Base-by-base conservation (phyloP, 495 filamentous ascomycete genomes). In the Sordaria brevicollis region DNA sequence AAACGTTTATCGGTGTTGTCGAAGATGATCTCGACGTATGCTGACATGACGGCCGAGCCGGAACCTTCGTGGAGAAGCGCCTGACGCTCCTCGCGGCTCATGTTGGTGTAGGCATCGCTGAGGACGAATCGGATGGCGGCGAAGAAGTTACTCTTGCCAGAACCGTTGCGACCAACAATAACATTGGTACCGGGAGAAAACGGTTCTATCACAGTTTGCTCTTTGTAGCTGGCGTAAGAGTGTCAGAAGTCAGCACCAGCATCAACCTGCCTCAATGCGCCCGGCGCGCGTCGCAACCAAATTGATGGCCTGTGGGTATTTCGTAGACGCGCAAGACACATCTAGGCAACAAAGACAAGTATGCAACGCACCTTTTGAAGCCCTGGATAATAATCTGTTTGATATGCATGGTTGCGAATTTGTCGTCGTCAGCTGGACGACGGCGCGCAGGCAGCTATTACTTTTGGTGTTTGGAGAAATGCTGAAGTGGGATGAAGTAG, bases 321-420 rank as follows among this genome's bases (percentile, higher is more conserved):
- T 65, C 31, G 35, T 17, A 25, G 8, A 39, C 41, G 35, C 11
- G 38, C 36, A 70, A 31, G 35, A 65, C 5, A 37, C 25, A 17
- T 25, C 17, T 29, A 38, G 29, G 0, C 19, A 43, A 4, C 10
- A 25, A 39, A 21, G 68, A 41, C 29, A 19, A n/a, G 69, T 4
- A 21, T 38, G 67, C 68, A 67, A 65, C 83, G 69, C 80, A 97
- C 94, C 94, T 97, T 83, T 98, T 98, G 84, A 99, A 99, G 86
- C 95, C 95, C 77, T 99, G 95, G 76, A 99, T 98, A 81, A 97
- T 99, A 77, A 99, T 97, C 84, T 99, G 95, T 81, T 98, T 98
- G 87, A 99, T 97, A 83, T 96, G 93, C 93, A 98, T 97, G 78
- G 81, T 88, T 82, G 76, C 76, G 70, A 68, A 72, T 68, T 71